Conservation (phyloP, 2,329 filamentous ascomycete species). For the Xylariaceae sp. region DNA sequence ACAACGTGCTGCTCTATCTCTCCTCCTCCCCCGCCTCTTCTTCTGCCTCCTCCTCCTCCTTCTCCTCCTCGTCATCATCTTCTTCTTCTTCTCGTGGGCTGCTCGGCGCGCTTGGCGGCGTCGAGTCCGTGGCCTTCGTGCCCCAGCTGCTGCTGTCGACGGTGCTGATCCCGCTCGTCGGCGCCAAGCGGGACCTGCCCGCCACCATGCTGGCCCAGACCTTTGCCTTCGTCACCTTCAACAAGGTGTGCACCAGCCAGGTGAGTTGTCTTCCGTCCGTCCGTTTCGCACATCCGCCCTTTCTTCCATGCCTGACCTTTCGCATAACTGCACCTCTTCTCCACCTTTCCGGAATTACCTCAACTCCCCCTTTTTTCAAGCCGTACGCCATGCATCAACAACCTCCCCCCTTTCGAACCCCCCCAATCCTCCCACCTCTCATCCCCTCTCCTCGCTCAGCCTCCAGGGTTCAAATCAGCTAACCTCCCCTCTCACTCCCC, state of each 20-base stretch:
- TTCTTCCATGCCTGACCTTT: neutral
- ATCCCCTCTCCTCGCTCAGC: too few relatives aligned
- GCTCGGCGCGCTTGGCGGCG: slow-evolving; percentile 23
- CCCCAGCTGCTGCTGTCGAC: slow-evolving; percentile 80
- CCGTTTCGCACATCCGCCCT: neutral
- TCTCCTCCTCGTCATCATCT: slow-evolving; percentile 2
- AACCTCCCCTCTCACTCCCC: slow-evolving; percentile 9
- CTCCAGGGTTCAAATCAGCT: neutral
- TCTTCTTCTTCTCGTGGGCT: neutral
- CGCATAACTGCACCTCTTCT: neutral
- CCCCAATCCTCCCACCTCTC: too few relatives aligned
- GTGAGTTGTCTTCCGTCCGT: slow-evolving; percentile 40
- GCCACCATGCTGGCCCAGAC: slow-evolving; percentile 89
- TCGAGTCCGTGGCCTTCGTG: slow-evolving; percentile 80
- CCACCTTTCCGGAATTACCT: too few relatives aligned
- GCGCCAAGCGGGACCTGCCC: slow-evolving; percentile 76
- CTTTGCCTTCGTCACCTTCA: slow-evolving; percentile 94
- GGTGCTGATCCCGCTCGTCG: slow-evolving; percentile 62
- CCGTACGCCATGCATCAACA: too few relatives aligned
- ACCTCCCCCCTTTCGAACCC: too few relatives aligned
- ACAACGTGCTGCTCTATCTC: slow-evolving; percentile 86
- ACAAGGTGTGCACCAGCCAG: slow-evolving; percentile 98
- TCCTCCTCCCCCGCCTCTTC: slow-evolving; percentile 57
- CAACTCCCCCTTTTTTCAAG: too few relatives aligned
- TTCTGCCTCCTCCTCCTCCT: slow-evolving; percentile 18